phyloP scores from a whole-genome alignment of 1,139 yeast genomes.

The Sugiyamaella japonica region DNA sequence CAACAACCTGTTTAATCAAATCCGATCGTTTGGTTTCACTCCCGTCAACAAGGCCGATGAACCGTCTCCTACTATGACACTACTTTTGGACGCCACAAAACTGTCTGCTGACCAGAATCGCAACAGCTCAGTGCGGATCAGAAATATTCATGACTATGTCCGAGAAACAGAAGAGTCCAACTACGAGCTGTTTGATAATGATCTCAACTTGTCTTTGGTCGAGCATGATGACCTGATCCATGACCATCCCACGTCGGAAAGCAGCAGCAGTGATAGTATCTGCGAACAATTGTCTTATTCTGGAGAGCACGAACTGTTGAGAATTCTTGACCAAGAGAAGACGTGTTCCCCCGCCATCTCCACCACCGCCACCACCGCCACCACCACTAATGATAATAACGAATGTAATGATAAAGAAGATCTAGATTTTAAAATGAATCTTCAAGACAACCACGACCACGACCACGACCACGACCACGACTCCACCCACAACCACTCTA shows the following conservation, averaged over 20 bases:
- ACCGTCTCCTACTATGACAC: background rate
- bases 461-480: background rate
- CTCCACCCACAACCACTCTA: no score
- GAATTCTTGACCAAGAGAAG: slow-evolving; percentile 10
- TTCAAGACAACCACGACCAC: slow-evolving; percentile 6
- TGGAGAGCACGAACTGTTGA: slow-evolving; percentile 11
- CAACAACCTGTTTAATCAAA: background rate
- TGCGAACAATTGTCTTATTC: background rate
- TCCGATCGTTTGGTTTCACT: background rate
- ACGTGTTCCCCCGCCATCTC: background rate
- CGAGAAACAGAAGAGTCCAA: slow-evolving; percentile 7
- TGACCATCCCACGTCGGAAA: slow-evolving; percentile 15
- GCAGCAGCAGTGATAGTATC: slow-evolving; percentile 10
- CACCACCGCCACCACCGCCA: background rate
- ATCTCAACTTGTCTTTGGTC: background rate
- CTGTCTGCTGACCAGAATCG: background rate
- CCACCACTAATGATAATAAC: slow-evolving; percentile 2
- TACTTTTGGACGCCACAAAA: background rate
- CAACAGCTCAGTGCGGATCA: slow-evolving; percentile 3
- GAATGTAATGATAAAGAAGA: background rate
- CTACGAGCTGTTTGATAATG: slow-evolving; percentile 1
- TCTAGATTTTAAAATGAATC: background rate
- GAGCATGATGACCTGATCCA: slow-evolving; percentile 1
- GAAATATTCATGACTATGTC: slow-evolving; percentile 10
- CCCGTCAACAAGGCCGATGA: background rate